A percentile compares a stretch with the other conserved stretches of the same genome.
These are phyloP conservation scores for Elymus sibiricus DNA, from an alignment of 176 grass and related monocot species.

Conservation along the genomic window DNA sequence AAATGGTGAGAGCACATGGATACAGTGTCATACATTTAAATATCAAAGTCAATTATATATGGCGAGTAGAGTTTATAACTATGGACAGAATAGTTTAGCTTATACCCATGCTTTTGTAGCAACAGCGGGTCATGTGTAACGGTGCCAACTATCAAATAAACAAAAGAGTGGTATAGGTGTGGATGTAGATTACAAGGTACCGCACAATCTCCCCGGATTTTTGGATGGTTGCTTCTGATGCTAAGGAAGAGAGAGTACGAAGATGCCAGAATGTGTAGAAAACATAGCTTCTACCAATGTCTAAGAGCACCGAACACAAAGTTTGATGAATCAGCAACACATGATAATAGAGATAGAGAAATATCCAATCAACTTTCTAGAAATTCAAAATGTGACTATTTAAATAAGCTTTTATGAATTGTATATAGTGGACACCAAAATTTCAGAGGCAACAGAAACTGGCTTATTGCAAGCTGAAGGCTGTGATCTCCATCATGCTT, in stretches of 20 bases:
- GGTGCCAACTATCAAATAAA: neutral
- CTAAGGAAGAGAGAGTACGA: neutral
- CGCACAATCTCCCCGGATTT: neutral
- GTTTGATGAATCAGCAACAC: neutral
- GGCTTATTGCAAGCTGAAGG: neutral
- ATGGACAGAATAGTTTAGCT: neutral
- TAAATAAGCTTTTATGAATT: neutral
- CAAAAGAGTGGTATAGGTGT: neutral
- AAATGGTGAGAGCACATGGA: neutral
- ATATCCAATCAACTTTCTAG: neutral
- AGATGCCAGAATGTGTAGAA: neutral
- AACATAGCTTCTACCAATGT: neutral
- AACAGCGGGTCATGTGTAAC: neutral
- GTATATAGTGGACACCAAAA: neutral
- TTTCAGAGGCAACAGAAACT: neutral
- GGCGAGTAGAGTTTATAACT: neutral
- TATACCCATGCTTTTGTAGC: conserved; percentile 1
- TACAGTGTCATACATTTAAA: conserved; percentile 3
- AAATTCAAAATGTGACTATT: neutral
- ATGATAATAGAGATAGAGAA: neutral
- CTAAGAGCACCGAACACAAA: neutral
- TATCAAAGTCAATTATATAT: neutral
- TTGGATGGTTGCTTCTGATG: neutral
- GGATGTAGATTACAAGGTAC: neutral
- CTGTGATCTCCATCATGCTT: conserved; percentile 5